phyloP scores from a whole-genome alignment of 2,329 filamentous ascomycete species.

The Paracoccidioides brasiliensis region DNA sequence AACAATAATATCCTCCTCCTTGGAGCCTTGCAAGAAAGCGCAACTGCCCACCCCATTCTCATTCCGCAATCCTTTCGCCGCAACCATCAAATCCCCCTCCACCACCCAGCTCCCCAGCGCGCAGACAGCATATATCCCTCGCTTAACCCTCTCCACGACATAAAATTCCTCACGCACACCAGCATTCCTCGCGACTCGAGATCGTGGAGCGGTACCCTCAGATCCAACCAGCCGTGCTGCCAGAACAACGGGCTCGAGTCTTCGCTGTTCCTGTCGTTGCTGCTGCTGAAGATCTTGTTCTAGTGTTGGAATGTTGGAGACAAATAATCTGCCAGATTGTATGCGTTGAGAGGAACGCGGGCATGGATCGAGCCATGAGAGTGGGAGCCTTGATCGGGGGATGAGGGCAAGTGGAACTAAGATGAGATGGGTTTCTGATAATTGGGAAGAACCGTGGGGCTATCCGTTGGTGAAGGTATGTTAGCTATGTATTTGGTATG shows the following conservation, averaged over 20 bases:
- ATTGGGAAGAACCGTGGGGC: constrained; percentile 26
- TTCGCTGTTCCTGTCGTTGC: neutral
- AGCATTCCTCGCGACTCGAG: too few species aligned
- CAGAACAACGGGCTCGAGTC: constrained; percentile 20
- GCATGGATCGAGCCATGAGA: constrained; percentile 27
- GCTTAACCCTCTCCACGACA: constrained; percentile 28
- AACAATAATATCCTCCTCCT: too few species aligned
- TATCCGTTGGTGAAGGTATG: constrained; percentile 7
- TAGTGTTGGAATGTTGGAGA: constrained; percentile 24
- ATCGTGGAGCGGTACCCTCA: neutral
- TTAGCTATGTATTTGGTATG: neutral
- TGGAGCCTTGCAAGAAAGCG: neutral
- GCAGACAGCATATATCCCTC: constrained; percentile 27
- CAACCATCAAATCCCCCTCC: constrained; percentile 28
- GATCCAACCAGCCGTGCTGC: constrained; percentile 17
- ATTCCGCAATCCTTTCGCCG: constrained; percentile 21
- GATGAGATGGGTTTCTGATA: constrained; percentile 22
- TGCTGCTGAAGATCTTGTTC: constrained; percentile 17
- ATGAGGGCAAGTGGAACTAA: constrained; percentile 25
- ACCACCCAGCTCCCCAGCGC: constrained; percentile 22
- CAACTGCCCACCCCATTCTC: neutral
- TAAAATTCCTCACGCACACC: constrained; percentile 21
- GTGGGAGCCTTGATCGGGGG: constrained; percentile 24
- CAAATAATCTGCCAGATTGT: constrained; percentile 25
- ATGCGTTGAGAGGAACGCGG: constrained; percentile 16